Conservation (phyloP, 2,329 filamentous ascomycete species). For the Gaeumannomyces sp. region DNA sequence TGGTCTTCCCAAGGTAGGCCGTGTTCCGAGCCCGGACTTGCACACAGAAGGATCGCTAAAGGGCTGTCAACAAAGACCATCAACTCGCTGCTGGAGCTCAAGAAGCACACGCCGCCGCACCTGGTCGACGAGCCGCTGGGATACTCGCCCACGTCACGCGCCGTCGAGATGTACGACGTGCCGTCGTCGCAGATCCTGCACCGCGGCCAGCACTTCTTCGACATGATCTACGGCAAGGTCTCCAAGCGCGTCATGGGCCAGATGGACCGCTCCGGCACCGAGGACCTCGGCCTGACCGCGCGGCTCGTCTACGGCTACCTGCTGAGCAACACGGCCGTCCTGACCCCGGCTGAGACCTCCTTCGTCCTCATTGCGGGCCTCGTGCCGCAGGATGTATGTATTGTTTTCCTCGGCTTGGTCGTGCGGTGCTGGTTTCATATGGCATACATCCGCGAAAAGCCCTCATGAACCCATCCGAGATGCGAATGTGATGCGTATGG, state of each 20-base stretch:
- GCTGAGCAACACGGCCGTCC: conserved; percentile 39
- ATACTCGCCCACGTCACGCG: conserved; percentile 32
- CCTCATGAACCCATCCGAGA: no score
- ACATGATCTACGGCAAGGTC: conserved; percentile 44
- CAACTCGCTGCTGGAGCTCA: conserved; percentile 40
- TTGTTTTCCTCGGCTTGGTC: neutral
- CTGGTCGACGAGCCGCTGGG: conserved; percentile 32
- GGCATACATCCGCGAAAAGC: no score
- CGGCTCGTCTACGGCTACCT: conserved; percentile 44
- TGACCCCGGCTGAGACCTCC: conserved; percentile 41
- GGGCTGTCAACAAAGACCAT: conserved; percentile 29
- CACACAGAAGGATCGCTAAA: no score
- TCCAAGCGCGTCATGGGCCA: conserved; percentile 38
- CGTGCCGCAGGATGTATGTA: conserved; percentile 43
- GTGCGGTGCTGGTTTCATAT: neutral
- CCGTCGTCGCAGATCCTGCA: conserved; percentile 29
- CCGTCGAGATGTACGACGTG: conserved; percentile 31
- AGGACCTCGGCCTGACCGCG: conserved; percentile 42
- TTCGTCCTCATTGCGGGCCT: conserved; percentile 44
- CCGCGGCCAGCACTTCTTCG: conserved; percentile 41
- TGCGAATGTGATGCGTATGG: no score
- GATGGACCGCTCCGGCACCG: conserved; percentile 42
- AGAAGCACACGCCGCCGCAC: conserved; percentile 33
- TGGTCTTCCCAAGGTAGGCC: conserved; percentile 42
- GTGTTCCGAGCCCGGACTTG: neutral